A percentile compares a stretch with the other conserved stretches of the same genome.
phyloP scores from a whole-genome alignment of 2,329 filamentous ascomycete genomes.

The Teratosphaeria zuluensis region DNA sequence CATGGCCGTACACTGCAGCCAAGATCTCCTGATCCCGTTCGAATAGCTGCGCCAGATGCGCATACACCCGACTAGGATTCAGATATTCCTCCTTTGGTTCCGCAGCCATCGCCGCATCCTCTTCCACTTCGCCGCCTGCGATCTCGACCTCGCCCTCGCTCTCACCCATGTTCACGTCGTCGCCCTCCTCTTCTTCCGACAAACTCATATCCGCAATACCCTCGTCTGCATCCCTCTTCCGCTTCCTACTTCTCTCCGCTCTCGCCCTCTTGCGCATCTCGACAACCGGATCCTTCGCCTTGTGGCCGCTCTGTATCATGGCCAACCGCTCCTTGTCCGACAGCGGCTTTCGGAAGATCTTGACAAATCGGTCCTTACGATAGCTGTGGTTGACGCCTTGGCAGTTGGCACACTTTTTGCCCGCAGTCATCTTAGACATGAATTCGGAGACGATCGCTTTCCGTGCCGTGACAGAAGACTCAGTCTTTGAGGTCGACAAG shows the following conservation, averaged over 20 bases:
- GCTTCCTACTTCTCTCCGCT: constrained; percentile 29
- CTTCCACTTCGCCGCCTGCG: constrained; percentile 42
- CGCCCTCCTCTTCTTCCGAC: constrained; percentile 33
- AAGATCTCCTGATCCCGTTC: constrained; percentile 78
- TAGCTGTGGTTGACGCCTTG: constrained; percentile 67
- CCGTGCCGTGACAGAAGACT: constrained; percentile 69
- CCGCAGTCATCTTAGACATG: constrained; percentile 59
- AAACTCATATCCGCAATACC: constrained; percentile 57
- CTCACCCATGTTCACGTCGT: constrained; percentile 33
- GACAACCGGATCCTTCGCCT: constrained; percentile 60
- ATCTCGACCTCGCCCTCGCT: constrained; percentile 23
- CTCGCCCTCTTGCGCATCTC: constrained; percentile 41
- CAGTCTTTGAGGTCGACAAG: constrained; percentile 59
- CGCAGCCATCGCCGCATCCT: constrained; percentile 32
- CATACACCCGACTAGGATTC: constrained; percentile 72
- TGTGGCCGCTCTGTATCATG: constrained; percentile 63
- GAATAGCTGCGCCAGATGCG: constrained; percentile 69
- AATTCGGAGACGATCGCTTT: constrained; percentile 73
- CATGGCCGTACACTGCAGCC: constrained; percentile 59
- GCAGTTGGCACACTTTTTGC: constrained; percentile 60
- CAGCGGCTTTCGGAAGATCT: constrained; percentile 82
- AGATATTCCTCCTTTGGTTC: constrained; percentile 61
- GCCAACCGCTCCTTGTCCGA: constrained; percentile 63
- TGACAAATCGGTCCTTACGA: constrained; percentile 82
- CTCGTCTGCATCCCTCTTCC: constrained; percentile 51